Percentiles rank a stretch among this genome's conserved stretches.
Evolutionary conservation across 306 rosid genomes (phyloP).

Genomic region (Mimosa pudica): DNA sequence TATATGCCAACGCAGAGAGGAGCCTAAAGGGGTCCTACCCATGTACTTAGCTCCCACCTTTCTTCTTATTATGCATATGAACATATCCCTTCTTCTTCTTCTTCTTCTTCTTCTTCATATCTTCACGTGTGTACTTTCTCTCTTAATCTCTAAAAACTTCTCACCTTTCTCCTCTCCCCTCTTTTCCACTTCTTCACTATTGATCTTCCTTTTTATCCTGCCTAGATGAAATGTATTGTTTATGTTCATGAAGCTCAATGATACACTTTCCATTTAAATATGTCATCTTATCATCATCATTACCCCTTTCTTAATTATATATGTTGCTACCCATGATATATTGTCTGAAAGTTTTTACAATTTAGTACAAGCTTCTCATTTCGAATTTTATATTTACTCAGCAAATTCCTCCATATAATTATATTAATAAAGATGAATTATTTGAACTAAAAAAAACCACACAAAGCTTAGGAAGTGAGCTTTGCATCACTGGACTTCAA

Average conservation of each 20-base stretch:
- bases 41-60: neutral
- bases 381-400: no score
- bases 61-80: neutral
- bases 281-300: neutral
- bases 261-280: no score
- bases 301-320: neutral
- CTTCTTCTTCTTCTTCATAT: neutral
- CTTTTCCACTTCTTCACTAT: neutral
- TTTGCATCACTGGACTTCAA: no score
- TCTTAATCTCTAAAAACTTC: neutral
- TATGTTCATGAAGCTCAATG: neutral
- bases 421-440: no score
- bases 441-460: no score
- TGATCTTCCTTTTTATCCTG: no score
- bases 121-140: neutral
- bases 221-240: neutral
- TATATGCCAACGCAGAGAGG: constrained; percentile 16
- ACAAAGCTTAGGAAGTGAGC: no score
- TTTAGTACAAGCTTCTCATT: no score
- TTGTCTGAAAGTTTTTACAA: neutral
- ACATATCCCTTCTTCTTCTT: neutral
- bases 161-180: neutral
- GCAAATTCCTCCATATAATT: no score
- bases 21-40: constrained; percentile 14
- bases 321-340: neutral